These are phyloP conservation scores for Mycena pura DNA, from an alignment of 768 basidiomycete species.

Conservation along the genomic window DNA sequence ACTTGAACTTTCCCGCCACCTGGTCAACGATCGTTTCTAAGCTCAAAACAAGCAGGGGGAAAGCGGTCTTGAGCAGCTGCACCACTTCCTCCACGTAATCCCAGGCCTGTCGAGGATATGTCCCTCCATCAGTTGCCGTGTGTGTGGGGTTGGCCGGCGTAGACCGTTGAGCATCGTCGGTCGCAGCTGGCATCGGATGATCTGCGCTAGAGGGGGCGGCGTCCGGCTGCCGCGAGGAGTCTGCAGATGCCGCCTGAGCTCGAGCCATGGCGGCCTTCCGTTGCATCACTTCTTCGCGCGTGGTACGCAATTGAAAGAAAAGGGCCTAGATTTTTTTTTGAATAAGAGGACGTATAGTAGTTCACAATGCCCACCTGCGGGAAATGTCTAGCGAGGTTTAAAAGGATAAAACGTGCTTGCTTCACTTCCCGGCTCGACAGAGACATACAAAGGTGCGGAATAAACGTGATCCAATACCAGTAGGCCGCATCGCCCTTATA, in stretches of 20 bases:
- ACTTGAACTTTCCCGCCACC: slow-evolving; percentile 88
- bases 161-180: slow-evolving; percentile 26
- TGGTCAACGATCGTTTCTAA: slow-evolving; percentile 98
- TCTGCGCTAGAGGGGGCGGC: slow-evolving; percentile 6
- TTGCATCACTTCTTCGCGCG: slow-evolving; percentile 68
- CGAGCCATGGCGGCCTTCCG: slow-evolving; percentile 47
- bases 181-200: slow-evolving; percentile 27
- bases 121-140: slow-evolving; percentile 31
- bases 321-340: slow-evolving; percentile 89
- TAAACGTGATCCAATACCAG: slow-evolving; percentile 99
- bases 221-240: slow-evolving; percentile 38
- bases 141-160: slow-evolving; percentile 25
- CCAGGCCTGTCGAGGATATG: slow-evolving; percentile 70
- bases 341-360: no score
- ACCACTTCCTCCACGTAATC: slow-evolving; percentile 94
- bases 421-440: slow-evolving; percentile 92
- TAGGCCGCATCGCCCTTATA: slow-evolving; percentile 96
- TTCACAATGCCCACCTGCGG: slow-evolving; percentile 67
- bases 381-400: slow-evolving; percentile 88
- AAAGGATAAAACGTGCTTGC: slow-evolving; percentile 87
- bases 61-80: slow-evolving; percentile 92
- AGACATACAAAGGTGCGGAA: slow-evolving; percentile 91
- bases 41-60: slow-evolving; percentile 92
- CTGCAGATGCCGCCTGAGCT: slow-evolving; percentile 38
- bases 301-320: slow-evolving; percentile 93